phyloP scores from a whole-genome alignment of 2,329 filamentous ascomycete species.

The Bipolaris bicolor region DNA sequence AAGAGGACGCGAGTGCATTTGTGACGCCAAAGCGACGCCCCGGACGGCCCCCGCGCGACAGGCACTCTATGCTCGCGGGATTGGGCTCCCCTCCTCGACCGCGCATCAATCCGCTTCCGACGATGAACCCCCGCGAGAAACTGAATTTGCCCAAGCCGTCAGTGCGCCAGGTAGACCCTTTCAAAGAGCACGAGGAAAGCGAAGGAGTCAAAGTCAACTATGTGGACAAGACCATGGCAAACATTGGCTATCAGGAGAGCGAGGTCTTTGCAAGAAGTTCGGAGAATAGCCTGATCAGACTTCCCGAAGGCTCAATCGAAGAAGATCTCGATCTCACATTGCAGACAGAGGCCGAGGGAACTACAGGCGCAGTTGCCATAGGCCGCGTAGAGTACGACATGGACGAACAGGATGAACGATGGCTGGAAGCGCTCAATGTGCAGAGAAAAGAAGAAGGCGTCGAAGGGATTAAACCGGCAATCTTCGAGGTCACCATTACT shows the following conservation, averaged over 20 bases:
- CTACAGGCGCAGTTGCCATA: constrained; percentile 59
- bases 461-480: constrained; percentile 85
- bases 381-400: constrained; percentile 98
- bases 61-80: constrained; percentile 66
- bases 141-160: constrained; percentile 78
- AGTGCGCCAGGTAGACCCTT: constrained; percentile 78
- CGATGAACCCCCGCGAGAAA: constrained; percentile 79
- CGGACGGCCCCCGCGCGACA: constrained; percentile 69
- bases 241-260: constrained; percentile 93
- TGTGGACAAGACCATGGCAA: constrained; percentile 95
- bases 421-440: constrained; percentile 83
- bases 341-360: constrained; percentile 65
- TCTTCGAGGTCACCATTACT: constrained; percentile 97
- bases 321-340: constrained; percentile 66
- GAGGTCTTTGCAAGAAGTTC: constrained; percentile 79
- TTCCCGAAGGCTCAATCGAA: constrained; percentile 66
- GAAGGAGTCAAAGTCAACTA: constrained; percentile 85
- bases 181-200: constrained; percentile 81
- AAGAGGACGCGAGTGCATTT: constrained; percentile 25
- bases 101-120: constrained; percentile 75
- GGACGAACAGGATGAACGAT: constrained; percentile 98
- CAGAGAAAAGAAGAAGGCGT: constrained; percentile 75
- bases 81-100: constrained; percentile 65
- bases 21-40: constrained; percentile 62
- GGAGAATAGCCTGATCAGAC: constrained; percentile 71